These are phyloP conservation scores for Coix lacrymajobi DNA, from an alignment of 176 grass and related monocot genomes.

Conservation along the genomic window DNA sequence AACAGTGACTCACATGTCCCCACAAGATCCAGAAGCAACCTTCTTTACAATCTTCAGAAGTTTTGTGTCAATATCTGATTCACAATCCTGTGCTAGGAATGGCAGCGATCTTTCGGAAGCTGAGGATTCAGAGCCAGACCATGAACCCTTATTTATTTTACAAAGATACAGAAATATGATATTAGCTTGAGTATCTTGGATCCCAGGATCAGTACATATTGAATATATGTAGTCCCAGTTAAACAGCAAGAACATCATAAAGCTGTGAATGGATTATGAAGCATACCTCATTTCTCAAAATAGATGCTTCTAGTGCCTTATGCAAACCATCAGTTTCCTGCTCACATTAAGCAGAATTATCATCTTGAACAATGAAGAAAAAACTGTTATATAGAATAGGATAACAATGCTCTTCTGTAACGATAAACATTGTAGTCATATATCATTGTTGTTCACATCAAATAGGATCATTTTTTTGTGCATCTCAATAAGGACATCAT, in stretches of 20 bases:
- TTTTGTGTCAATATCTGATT: conserved; percentile 61
- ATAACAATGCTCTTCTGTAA: neutral
- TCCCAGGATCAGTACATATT: neutral
- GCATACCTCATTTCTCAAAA: conserved; percentile 62
- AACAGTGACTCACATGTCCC: conserved; percentile 58
- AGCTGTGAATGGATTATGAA: neutral
- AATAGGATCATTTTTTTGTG: neutral
- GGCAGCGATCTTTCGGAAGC: conserved; percentile 40
- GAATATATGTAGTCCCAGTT: neutral
- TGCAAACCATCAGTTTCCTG: conserved; percentile 70
- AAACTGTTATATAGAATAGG: neutral
- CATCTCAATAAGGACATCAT: neutral
- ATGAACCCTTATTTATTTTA: conserved; percentile 55
- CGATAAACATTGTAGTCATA: neutral
- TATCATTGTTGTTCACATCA: neutral
- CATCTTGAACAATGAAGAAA: neutral
- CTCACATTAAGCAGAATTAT: conserved; percentile 25
- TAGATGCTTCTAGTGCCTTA: conserved; percentile 56
- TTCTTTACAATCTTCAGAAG: conserved; percentile 56
- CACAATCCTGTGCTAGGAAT: conserved; percentile 41
- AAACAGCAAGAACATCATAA: neutral
- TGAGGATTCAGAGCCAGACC: conserved; percentile 78
- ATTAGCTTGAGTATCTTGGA: neutral
- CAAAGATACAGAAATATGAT: neutral
- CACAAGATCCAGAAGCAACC: conserved; percentile 65